A percentile compares a stretch with the other conserved stretches of the same genome.
Evolutionary conservation across 768 basidiomycete species (phyloP).

Genomic region (Paxillus ammoniavirescens): DNA sequence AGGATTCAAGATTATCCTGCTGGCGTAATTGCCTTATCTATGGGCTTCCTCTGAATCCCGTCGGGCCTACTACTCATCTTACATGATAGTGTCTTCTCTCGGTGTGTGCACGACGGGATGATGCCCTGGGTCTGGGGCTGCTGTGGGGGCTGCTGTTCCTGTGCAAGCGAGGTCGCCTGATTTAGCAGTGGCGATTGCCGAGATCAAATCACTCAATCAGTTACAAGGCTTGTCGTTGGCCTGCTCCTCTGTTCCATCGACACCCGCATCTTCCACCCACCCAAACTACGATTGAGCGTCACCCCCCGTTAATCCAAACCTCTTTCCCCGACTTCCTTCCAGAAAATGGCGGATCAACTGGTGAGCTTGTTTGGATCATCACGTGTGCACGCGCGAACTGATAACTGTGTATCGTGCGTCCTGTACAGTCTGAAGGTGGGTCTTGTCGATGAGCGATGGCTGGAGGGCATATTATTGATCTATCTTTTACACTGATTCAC

Average conservation of each 20-base stretch:
- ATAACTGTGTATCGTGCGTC: slow-evolving; percentile 12
- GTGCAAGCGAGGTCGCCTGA: slow-evolving; percentile 16
- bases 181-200: slow-evolving; percentile 33
- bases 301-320: neutral
- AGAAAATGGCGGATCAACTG: slow-evolving; percentile 56
- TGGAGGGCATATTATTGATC: neutral
- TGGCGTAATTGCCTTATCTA: neutral
- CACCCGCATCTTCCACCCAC: neutral
- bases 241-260: slow-evolving; percentile 10
- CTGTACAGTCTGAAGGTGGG: slow-evolving; percentile 56
- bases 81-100: no score
- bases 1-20: neutral
- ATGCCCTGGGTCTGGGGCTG: no score
- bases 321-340: slow-evolving; percentile 7
- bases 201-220: slow-evolving; percentile 18
- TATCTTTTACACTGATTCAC: slow-evolving; percentile 6
- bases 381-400: slow-evolving; percentile 10
- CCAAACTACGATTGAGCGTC: slow-evolving; percentile 2
- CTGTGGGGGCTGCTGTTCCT: neutral
- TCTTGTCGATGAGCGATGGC: slow-evolving; percentile 11
- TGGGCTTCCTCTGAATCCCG: neutral
- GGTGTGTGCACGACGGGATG: no score
- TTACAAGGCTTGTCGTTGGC: slow-evolving; percentile 1
- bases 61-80: no score
- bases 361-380: slow-evolving; percentile 34